Percentiles rank a stretch among this genome's conserved stretches.
Evolutionary conservation across 176 grass and related monocot genomes (phyloP).

Genomic region (Saccharum spontaneum): DNA sequence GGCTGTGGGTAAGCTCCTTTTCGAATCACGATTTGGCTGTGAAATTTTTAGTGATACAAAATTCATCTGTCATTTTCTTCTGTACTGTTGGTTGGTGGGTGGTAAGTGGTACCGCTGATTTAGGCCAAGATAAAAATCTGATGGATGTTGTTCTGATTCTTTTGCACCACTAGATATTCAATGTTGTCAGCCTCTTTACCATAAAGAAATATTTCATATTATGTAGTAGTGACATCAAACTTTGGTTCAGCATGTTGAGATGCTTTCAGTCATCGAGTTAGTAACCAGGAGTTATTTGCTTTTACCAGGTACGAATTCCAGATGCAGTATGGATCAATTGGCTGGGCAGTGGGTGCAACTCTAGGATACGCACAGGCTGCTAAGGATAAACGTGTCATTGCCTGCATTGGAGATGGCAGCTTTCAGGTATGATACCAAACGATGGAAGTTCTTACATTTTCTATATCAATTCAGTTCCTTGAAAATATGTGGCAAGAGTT

Average conservation of each 20-base stretch:
- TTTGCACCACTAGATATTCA: background rate
- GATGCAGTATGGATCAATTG: conserved; percentile 67
- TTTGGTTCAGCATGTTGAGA: background rate
- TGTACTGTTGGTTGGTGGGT: background rate
- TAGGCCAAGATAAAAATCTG: background rate
- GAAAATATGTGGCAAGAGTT: background rate
- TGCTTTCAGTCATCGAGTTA: background rate
- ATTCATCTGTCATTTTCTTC: background rate
- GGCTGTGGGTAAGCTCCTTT: conserved; percentile 52
- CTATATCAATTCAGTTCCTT: background rate
- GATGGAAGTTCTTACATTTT: background rate
- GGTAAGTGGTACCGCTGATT: background rate
- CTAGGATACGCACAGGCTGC: conserved; percentile 55
- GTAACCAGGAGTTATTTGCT: background rate
- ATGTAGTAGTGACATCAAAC: background rate
- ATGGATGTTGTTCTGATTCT: conserved; percentile 15
- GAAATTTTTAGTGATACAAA: background rate
- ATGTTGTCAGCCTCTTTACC: background rate
- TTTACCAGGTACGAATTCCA: conserved; percentile 55
- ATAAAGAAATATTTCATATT: background rate
- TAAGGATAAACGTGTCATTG: conserved; percentile 60
- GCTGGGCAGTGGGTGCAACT: conserved; percentile 56
- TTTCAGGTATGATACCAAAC: conserved; percentile 45
- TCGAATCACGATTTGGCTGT: background rate
- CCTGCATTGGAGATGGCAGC: conserved; percentile 59